These are phyloP conservation scores for Handroanthus guayacan DNA, from an alignment of 257 asterid species.

Conservation along the genomic window DNA sequence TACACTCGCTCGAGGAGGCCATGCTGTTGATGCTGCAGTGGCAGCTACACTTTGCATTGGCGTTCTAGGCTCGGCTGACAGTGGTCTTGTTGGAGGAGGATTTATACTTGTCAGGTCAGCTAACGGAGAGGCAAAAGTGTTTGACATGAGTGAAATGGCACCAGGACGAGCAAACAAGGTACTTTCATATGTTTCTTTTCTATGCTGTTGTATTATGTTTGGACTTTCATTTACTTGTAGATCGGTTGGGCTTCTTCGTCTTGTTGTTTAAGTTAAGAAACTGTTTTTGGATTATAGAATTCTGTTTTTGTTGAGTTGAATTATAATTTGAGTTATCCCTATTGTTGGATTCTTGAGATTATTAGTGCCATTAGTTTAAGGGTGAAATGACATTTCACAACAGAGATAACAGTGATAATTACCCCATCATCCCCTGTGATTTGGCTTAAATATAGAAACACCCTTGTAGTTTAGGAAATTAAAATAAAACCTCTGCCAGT, in stretches of 20 bases:
- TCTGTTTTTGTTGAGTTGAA: too few species aligned
- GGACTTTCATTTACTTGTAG: neutral
- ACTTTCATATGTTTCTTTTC: neutral
- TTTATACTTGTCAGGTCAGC: constrained; percentile 51
- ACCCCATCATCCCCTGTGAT: too few species aligned
- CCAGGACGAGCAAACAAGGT: constrained; percentile 44
- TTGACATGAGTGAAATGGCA: constrained; percentile 61
- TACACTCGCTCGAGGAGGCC: constrained; percentile 50
- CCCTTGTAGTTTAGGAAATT: too few species aligned
- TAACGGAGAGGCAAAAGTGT: constrained; percentile 47
- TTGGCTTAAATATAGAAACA: too few species aligned
- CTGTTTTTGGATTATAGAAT: neutral
- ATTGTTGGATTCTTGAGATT: too few species aligned
- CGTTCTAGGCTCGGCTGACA: constrained; percentile 50
- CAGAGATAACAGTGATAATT: too few species aligned
- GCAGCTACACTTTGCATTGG: constrained; percentile 66
- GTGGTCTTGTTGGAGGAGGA: constrained; percentile 68
- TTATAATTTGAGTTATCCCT: too few species aligned
- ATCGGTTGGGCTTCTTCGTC: neutral
- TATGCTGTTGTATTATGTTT: neutral
- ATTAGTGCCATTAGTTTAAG: too few species aligned
- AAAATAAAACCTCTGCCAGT: too few species aligned
- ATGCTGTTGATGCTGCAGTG: constrained; percentile 66
- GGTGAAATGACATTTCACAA: too few species aligned
- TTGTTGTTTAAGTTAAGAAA: neutral